Conservation (phyloP, 495 filamentous ascomycete species). For the Neohortaea acidophila region DNA sequence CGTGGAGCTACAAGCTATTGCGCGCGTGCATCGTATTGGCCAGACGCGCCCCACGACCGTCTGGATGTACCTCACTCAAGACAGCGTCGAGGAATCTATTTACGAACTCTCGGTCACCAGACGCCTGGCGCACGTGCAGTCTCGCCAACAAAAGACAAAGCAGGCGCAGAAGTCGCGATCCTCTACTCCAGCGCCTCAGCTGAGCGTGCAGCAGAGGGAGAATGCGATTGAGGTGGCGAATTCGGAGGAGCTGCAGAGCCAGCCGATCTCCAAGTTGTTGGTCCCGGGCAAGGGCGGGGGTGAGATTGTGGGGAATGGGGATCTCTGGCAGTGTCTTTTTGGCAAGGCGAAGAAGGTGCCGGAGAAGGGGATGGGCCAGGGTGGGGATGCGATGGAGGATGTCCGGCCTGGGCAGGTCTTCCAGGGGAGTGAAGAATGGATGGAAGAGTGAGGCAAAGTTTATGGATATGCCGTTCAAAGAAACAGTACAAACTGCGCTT, state of each 20-base stretch:
- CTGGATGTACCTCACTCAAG: conserved; percentile 82
- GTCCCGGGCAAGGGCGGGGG: conserved; percentile 55
- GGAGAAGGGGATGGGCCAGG: conserved; percentile 6
- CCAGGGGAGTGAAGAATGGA: too few species aligned
- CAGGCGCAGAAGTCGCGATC: conserved; percentile 18
- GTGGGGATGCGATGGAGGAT: too few species aligned
- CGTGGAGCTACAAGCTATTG: conserved; percentile 85
- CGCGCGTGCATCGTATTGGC: conserved; percentile 85
- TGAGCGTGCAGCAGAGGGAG: conserved; percentile 31
- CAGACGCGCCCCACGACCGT: conserved; percentile 79
- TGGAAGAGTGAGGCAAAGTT: too few species aligned
- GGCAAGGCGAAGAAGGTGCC: conserved; percentile 16
- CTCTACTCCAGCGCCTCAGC: conserved; percentile 17
- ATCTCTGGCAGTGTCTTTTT: conserved; percentile 84
- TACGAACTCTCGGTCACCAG: conserved; percentile 68
- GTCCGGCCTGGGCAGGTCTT: too few species aligned
- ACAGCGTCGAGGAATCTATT: conserved; percentile 80
- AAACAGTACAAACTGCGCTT: too few species aligned
- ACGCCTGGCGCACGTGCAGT: conserved; percentile 56
- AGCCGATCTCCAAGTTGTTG: conserved; percentile 49
- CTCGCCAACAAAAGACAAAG: conserved; percentile 25
- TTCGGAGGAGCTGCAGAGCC: conserved; percentile 61
- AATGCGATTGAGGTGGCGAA: conserved; percentile 64
- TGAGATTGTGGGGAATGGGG: conserved; percentile 62
- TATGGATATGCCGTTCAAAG: too few species aligned